These are phyloP conservation scores for Mayamaea pseudoterrestris DNA, from an alignment of 108 stramenopile species.

Conservation along the genomic window DNA sequence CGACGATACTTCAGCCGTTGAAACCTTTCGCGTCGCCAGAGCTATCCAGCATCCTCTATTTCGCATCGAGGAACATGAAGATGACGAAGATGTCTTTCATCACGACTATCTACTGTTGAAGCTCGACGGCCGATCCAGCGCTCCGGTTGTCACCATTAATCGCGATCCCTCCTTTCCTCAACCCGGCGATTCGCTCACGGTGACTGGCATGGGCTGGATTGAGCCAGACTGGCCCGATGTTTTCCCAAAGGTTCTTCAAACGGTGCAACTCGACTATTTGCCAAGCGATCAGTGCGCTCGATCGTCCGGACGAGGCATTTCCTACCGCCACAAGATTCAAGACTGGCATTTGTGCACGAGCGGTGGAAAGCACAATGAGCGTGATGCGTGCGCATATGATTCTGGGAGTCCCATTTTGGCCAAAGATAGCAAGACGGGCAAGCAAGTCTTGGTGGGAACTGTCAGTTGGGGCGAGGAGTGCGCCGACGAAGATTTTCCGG, in stretches of 20 bases:
- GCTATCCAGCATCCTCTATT: constrained; percentile 8
- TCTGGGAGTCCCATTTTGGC: constrained; percentile 29
- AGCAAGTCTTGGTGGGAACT: constrained; percentile 21
- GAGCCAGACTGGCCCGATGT: constrained; percentile 2
- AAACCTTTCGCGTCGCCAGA: constrained; percentile 4
- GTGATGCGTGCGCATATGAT: constrained; percentile 18
- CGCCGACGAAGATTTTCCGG: constrained; percentile 12
- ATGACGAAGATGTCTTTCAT: constrained; percentile 5
- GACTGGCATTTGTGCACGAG: constrained; percentile 1
- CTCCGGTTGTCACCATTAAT: constrained; percentile 5
- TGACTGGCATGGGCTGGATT: constrained; percentile 14
- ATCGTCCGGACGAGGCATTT: neutral
- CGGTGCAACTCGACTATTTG: neutral
- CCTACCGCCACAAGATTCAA: neutral
- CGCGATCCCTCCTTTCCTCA: neutral
- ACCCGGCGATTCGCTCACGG: constrained; percentile 1
- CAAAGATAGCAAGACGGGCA: constrained; percentile 4
- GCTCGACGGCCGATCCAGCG: constrained; percentile 8
- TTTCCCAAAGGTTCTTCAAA: neutral
- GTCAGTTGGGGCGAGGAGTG: constrained; percentile 31
- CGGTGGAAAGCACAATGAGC: constrained; percentile 6
- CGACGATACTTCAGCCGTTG: constrained; percentile 1
- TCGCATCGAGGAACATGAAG: no score
- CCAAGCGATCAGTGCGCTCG: neutral
- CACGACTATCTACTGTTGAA: constrained; percentile 18